Base-by-base conservation (phyloP, 2,329 filamentous ascomycete species). In the Pseudogymnoascus sp. region DNA sequence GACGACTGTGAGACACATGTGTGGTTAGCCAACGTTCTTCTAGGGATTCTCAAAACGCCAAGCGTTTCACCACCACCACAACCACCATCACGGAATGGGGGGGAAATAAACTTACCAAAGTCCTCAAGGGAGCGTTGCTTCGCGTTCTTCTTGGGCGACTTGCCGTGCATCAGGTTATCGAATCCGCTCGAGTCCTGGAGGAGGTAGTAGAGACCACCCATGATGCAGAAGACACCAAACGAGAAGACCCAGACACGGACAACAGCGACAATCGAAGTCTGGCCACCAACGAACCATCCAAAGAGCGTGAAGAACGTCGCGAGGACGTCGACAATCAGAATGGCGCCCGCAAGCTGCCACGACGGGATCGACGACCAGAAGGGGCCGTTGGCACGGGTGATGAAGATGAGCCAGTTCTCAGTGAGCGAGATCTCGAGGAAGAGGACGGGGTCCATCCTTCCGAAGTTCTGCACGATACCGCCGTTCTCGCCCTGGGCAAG, bases 381-480 rank as follows among this genome's bases (percentile, higher is more conserved):
- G 61, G 90, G 90, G 71, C 91, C 90, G 77, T 92, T 92, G 77
- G 90, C 88, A 82, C 92, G 90, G 67, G 91, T 96, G 78, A 96
- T 93, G 81, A 96, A 95, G 77, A 96, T 96, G 60, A 96, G 83
- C 91, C 92, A 96, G 80, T 95, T 96, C 82, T 96, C 90, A 64
- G 91, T 92, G 61, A 96, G 84, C 10, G 89, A 90, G 75, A 96
- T 90, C 78, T 96, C 85, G 37, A 96, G 86, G 84, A 96, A 96
- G 71, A 96, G 77, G 63, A 96, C 86, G 69, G 87, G 85, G 69
- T 96, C 90, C 61, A 89, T 79, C 73, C 87, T 83, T 82, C 91
- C 91, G 70, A 88, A 89, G 79, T 94, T 93, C 82, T 96, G 89
- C 67, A 92, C 88, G 69, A 96, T 93, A 83, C 91, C 91, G 70